Percentiles rank a stretch among this genome's conserved stretches.
These are phyloP conservation scores for Trypanosoma congolense DNA, from an alignment of 208 protist genomes.

Conservation along the genomic window DNA sequence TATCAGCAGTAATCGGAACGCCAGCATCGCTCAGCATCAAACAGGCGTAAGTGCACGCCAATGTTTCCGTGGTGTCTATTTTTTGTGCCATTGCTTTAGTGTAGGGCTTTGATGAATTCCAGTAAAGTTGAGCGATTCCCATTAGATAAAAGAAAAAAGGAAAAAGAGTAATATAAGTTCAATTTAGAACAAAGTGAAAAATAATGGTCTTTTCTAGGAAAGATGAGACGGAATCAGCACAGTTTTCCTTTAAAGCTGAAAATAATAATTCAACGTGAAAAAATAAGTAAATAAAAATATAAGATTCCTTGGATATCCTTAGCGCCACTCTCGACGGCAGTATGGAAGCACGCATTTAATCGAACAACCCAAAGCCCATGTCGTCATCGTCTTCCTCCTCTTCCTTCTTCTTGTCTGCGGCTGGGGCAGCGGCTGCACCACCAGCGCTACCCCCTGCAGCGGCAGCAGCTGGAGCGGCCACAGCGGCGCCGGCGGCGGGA, in stretches of 20 bases:
- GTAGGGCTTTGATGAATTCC: not conserved
- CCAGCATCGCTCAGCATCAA: constrained; percentile 76
- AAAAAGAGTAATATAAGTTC: not conserved
- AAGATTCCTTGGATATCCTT: not conserved
- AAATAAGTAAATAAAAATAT: constrained; percentile 4
- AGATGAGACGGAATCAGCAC: no score
- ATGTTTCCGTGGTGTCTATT: constrained; percentile 53
- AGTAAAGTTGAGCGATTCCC: not conserved
- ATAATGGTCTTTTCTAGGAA: no score
- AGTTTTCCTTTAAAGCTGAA: no score
- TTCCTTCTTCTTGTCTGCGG: constrained; percentile 22
- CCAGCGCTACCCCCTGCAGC: constrained; percentile 38
- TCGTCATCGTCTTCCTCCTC: constrained; percentile 74
- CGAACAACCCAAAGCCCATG: constrained; percentile 78
- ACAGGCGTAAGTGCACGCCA: constrained; percentile 83
- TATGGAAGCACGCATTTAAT: constrained; percentile 23
- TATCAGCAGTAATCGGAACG: constrained; percentile 62
- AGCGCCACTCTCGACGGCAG: not conserved
- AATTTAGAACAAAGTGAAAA: no score
- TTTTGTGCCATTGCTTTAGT: constrained; percentile 32
- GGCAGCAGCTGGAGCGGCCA: constrained; percentile 22
- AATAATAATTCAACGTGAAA: no score
- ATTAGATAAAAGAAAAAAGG: not conserved
- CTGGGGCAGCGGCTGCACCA: constrained; percentile 26
- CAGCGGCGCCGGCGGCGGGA: constrained; percentile 38